phyloP scores from a whole-genome alignment of 176 grass and related monocot genomes.

The Puya raimondii region DNA sequence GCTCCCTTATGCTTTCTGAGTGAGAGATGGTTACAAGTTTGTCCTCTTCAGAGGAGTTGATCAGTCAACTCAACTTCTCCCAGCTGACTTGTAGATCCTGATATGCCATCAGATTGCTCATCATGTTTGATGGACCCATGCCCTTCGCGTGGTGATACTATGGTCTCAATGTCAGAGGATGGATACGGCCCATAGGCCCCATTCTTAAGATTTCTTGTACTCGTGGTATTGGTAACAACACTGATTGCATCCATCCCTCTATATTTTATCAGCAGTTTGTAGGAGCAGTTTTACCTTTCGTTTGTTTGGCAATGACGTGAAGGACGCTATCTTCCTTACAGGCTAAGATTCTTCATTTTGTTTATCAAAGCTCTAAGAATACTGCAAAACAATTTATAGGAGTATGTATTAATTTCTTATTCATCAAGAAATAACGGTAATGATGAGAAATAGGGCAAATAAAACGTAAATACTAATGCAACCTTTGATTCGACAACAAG shows the following conservation, averaged over 20 bases:
- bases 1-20: conserved; percentile 13
- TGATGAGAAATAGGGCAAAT: too few species aligned
- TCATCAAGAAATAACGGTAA: too few species aligned
- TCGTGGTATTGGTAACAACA: conserved; percentile 16
- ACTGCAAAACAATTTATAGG: too few species aligned
- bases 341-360: background rate
- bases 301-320: background rate
- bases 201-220: conserved; percentile 20
- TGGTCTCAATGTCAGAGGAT: background rate
- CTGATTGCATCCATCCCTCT: conserved; percentile 20
- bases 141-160: background rate
- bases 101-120: conserved; percentile 20
- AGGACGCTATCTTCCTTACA: background rate
- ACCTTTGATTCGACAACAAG: too few species aligned
- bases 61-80: conserved; percentile 40
- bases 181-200: conserved; percentile 7
- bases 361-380: too few species aligned
- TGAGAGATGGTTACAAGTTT: conserved; percentile 40
- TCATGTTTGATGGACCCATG: conserved; percentile 6
- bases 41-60: conserved; percentile 41
- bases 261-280: background rate
- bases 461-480: too few species aligned
- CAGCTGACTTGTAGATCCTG: conserved; percentile 22
- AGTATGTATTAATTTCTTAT: too few species aligned
- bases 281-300: background rate